Base-by-base conservation (phyloP, 768 basidiomycete genomes). In the Dacryopinax primogenitus region DNA sequence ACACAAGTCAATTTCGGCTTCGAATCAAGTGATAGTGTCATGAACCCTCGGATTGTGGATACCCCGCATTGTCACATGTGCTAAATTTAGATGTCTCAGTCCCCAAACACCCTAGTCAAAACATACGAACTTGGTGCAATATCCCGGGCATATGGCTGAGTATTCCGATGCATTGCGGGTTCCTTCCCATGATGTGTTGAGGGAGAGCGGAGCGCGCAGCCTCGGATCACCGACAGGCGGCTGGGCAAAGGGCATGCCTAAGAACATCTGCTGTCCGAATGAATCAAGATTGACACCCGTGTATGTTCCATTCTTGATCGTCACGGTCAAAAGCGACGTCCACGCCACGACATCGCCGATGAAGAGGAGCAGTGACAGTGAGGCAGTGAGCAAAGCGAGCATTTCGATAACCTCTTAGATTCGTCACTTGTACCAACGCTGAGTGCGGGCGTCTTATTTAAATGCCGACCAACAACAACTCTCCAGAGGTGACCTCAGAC, bases 181-280 rank as follows among this genome's bases (percentile, higher is more conserved):
- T 0, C 65, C 74, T 12, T 63, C 68, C 0, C 74, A 73, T 1
- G 72, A 66, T 32, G 67, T 69, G 18, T 73, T 73, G 64, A 83
- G 76, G 1, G 75, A 71, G 0, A 79, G 74, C 1, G 86, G 84
- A 0, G 81, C 78, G 66, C 80, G 81, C 73, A 87, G 85, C 1
- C 85, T 79, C 45, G 86, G 76, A 6, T 70, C 39, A 1, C 84
- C 84, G 0, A 82, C 68, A 0, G 86, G 86, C 1, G 84, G 77
- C 66, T 79, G 73, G 2, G 83, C 85, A 65, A 77, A 87, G 0
- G 81, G 85, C 34, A 87, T 79, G 1, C 84, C 85, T 13, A 85
- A 76, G 80, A 83, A 87, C 70, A 77, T 69, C 11, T 85, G 81
- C 11, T 79, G 79, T 9, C 78, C 79, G 58, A 36, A 58, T 13